Evolutionary conservation across 2,329 filamentous ascomycete species (phyloP), one percentile per base, ranked within the genome.

Genomic region (Colletotrichum somersetense): DNA sequence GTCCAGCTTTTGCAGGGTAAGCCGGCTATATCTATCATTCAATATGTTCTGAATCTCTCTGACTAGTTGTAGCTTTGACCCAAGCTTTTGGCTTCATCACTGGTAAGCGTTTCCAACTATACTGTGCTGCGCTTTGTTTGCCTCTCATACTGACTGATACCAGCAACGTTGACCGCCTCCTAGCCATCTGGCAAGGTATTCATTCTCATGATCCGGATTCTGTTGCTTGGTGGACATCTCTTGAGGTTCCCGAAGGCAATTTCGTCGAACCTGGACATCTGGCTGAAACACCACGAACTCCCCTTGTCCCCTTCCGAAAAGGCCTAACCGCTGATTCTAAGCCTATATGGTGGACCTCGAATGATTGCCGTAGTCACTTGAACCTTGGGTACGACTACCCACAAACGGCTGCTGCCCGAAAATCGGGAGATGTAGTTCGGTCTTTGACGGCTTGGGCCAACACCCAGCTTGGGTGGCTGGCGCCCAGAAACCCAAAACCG

Each of bases 301-400:
- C 62, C 12, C 62, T 52, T 8, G 16, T 55, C 11, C 62, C 62
- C 30, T 64, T 64, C 62, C 62, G 62, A 10, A 64, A 64, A 50
- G 33, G 23, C 30, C 35, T 62, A 3, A 50, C 46, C 35, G 42
- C 46, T 7, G 50, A 23, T 46, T 50, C 46, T 30, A 38, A 55
- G 10, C 46, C 66, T 14, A 50, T 62, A 16, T 68, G 66, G 66
- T 55, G 66, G 58, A 64, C 66, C 7, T 68, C 66, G 23, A 68
- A 68, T 30, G 66, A 68, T 35, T 59, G 42, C 14, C 66, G 66
- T 11, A 61, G 64, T 33, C 66, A 68, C 35, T 16, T 64, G n/a
- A 26, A 68, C 20, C 66, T 68, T 23, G 66, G 66, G 7, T 68
- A 68, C 26, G 66, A 68, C 23, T 64, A 68, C 23, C 58, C 66